Conservation (phyloP, 306 rosid species). For the peach (Prunus persica) region DNA sequence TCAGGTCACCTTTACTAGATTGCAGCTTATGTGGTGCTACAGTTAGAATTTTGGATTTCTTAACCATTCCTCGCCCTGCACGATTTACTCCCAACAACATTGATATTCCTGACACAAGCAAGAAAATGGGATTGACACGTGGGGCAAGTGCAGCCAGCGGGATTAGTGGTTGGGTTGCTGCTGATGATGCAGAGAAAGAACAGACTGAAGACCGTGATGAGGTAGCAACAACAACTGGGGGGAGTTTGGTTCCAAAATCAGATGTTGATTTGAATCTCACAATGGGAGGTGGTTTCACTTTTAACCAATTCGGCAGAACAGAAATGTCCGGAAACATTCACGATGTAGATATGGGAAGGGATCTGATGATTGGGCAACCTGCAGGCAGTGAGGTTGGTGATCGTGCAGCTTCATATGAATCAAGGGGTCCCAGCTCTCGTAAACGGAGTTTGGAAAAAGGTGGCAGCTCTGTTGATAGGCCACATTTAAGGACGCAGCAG, state of each 20-base stretch:
- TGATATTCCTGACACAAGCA: conserved; percentile 79
- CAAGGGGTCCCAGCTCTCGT: conserved; percentile 97
- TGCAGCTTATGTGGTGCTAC: conserved; percentile 97
- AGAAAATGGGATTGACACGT: conserved; percentile 94
- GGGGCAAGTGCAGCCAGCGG: conserved; percentile 99
- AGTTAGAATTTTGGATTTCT: conserved; percentile 75
- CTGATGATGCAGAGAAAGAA: conserved; percentile 83
- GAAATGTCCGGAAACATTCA: conserved; percentile 60
- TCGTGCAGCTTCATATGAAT: conserved; percentile 93
- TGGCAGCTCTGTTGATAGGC: conserved; percentile 83
- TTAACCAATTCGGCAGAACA: conserved; percentile 58
- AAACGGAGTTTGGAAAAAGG: conserved; percentile 86
- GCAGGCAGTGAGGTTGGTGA: conserved; percentile 98
- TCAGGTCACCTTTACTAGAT: conserved; percentile 77
- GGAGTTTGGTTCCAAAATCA: conserved; percentile 40
- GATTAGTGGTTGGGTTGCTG: conserved; percentile 91
- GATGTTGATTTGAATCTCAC: conserved; percentile 92
- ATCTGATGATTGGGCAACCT: conserved; percentile 94
- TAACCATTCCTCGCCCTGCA: conserved; percentile 77
- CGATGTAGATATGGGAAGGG: conserved; percentile 93
- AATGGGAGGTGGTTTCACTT: conserved; percentile 73
- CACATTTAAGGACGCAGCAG: conserved; percentile 70
- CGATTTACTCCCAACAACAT: conserved; percentile 65
- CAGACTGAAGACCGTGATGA: conserved; percentile 93
- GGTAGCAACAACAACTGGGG: conserved; percentile 80